Conservation (phyloP, 2,329 filamentous ascomycete genomes). For the Hypoxylon sp. region DNA sequence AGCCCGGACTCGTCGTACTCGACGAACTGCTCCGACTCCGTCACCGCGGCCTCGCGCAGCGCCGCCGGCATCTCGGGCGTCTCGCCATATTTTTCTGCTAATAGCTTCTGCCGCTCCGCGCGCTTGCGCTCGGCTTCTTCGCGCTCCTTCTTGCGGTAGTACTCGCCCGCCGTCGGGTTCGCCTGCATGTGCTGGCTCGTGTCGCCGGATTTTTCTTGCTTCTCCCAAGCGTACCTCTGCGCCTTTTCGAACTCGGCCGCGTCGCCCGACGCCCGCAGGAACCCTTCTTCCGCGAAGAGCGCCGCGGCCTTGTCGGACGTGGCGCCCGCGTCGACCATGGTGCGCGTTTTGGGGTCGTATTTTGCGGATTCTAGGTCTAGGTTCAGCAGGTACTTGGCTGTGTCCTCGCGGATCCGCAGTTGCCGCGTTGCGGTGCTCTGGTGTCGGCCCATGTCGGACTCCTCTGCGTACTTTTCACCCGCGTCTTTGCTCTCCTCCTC, state of each 20-base stretch:
- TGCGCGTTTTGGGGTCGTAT: constrained; percentile 96
- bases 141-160: constrained; percentile 83
- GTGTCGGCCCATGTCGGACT: constrained; percentile 95
- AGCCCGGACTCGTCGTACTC: constrained; percentile 94
- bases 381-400: constrained; percentile 95
- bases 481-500: constrained; percentile 68
- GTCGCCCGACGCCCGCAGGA: constrained; percentile 89
- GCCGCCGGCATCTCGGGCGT: constrained; percentile 72
- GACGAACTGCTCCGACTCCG: constrained; percentile 87
- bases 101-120: constrained; percentile 75
- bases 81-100: constrained; percentile 88
- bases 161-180: constrained; percentile 93
- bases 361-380: constrained; percentile 96
- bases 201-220: constrained; percentile 84
- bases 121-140: constrained; percentile 80
- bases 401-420: constrained; percentile 93
- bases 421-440: constrained; percentile 93
- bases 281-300: constrained; percentile 92
- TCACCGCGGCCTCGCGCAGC: constrained; percentile 76
- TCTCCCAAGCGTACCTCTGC: constrained; percentile 94
- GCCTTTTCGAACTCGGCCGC: constrained; percentile 93
- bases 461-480: constrained; percentile 87
- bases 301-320: constrained; percentile 84
- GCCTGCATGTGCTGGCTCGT: constrained; percentile 92
- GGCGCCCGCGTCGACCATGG: constrained; percentile 88